Evolutionary conservation across 768 basidiomycete genomes (phyloP).

Genomic region (Gloeopeniophorella convolvens): DNA sequence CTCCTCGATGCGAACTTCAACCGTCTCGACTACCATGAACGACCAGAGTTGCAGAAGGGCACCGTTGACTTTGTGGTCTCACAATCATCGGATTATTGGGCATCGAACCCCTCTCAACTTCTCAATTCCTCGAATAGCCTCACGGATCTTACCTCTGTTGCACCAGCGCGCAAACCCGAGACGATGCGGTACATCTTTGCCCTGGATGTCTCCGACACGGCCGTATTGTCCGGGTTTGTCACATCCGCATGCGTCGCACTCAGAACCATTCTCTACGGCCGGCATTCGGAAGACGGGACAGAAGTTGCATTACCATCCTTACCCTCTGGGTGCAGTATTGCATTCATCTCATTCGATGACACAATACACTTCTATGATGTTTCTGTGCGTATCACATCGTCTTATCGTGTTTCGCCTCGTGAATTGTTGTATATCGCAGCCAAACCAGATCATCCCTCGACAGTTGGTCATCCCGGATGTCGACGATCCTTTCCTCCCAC

Average conservation of each 20-base stretch:
- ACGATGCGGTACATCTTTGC: constrained; percentile 80
- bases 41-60: constrained; percentile 85
- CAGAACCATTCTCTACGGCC: constrained; percentile 58
- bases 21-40: constrained; percentile 71
- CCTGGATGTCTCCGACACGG: constrained; percentile 72
- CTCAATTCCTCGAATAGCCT: constrained; percentile 49
- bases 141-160: constrained; percentile 36
- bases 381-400: constrained; percentile 48
- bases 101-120: constrained; percentile 54
- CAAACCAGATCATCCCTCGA: constrained; percentile 20
- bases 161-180: constrained; percentile 45
- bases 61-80: constrained; percentile 87
- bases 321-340: constrained; percentile 51
- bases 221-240: constrained; percentile 65
- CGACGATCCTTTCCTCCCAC: constrained; percentile 87
- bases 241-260: constrained; percentile 58
- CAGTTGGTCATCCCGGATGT: constrained; percentile 85
- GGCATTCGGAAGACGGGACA: constrained; percentile 34
- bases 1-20: constrained; percentile 72
- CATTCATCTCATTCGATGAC: constrained; percentile 76
- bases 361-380: constrained; percentile 86
- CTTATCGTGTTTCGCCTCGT: not conserved
- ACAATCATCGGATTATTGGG: constrained; percentile 69
- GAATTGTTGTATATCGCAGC: constrained; percentile 25
- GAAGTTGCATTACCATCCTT: constrained; percentile 39